Evolutionary conservation across 1,284 basidiomycete species (phyloP).

Genomic region (Neotropicomus parvogracilis): DNA sequence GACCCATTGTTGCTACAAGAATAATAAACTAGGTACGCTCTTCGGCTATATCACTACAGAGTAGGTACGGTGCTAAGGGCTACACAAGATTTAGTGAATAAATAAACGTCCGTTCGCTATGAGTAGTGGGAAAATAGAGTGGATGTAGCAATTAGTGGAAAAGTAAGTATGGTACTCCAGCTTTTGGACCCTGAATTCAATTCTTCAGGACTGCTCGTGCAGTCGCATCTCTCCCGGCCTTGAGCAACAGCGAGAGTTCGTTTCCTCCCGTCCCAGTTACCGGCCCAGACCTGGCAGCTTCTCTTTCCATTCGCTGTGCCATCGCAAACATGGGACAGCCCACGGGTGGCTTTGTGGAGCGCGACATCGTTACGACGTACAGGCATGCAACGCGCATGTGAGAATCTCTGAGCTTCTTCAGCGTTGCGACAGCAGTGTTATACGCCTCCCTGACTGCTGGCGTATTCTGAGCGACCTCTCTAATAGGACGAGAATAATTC

Average conservation of each 20-base stretch:
- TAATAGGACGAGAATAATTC: conserved; percentile 47
- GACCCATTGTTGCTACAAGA: conserved; percentile 21
- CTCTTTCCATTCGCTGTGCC: conserved; percentile 50
- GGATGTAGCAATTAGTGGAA: conserved; percentile 12
- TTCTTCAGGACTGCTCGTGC: conserved; percentile 51
- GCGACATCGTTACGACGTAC: conserved; percentile 78
- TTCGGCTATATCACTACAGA: conserved; percentile 15
- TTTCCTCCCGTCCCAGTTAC: conserved; percentile 87
- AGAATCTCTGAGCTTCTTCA: conserved; percentile 80
- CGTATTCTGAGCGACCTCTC: conserved; percentile 53
- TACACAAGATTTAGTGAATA: conserved; percentile 32
- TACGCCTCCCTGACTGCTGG: conserved; percentile 68
- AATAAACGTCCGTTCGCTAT: conserved; percentile 25
- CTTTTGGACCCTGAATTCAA: conserved; percentile 4
- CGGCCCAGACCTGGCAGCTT: conserved; percentile 42
- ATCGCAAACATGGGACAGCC: conserved; percentile 53
- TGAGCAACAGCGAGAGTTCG: conserved; percentile 75
- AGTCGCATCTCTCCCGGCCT: conserved; percentile 86
- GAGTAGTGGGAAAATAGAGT: conserved; percentile 2
- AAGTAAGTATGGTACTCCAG: conserved; percentile 11
- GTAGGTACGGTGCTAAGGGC: conserved; percentile 21
- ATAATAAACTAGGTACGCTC: conserved; percentile 10
- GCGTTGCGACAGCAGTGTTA: conserved; percentile 71
- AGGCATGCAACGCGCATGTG: conserved; percentile 88
- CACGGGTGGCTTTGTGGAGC: conserved; percentile 44